Base-by-base conservation (phyloP, 148 eudicot genomes). In the Chenopodium quinoa region DNA sequence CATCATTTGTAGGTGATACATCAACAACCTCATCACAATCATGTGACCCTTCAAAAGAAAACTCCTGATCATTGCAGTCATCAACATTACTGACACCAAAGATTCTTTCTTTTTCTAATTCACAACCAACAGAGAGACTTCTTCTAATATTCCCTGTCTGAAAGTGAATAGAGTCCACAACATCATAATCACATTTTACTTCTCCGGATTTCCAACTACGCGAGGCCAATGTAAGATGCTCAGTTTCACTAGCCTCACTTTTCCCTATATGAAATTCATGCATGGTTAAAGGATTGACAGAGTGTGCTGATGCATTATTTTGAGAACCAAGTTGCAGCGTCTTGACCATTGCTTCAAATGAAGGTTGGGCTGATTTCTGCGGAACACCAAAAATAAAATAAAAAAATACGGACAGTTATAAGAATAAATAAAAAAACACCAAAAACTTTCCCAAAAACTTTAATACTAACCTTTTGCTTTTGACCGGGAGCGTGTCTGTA, bases 51-150 rank as follows among this genome's bases (percentile, higher is more conserved):
- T 87, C 87, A 80, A 67, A 79, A 72, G 91, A 91, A 80, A 79
- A 83, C 67, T 63, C 88, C 29, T 75, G 87, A 80, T 82, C 93
- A 23, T 72, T 75, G 70, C 85, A 88, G 72, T 86, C 88, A 83
- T 91, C 97, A 17, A 83, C 82, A 69, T 82, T 89, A 79, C 83
- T 86, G 37, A 78, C 90, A 82, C 67, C 86, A 78, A 82, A 82
- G 48, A 65, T 58, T 80, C 83, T 84, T 64, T 83, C 90, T 58
- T 86, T 80, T 87, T 89, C 87, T 73, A 92, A 62, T 65, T 90
- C 92, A 83, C 90, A 90, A 77, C 98, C 98, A 56, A 91, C 73
- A 88, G 98, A 96, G 25, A 81, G 79, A 85, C 94, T 86, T 83
- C 92, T 96, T 75, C 81, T 90, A 32, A 92, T 65, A 62, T 64